A percentile compares a stretch with the other conserved stretches of the same genome.
phyloP scores from a whole-genome alignment of 1,284 basidiomycete genomes.

The Microbotryomycetes sp. region DNA sequence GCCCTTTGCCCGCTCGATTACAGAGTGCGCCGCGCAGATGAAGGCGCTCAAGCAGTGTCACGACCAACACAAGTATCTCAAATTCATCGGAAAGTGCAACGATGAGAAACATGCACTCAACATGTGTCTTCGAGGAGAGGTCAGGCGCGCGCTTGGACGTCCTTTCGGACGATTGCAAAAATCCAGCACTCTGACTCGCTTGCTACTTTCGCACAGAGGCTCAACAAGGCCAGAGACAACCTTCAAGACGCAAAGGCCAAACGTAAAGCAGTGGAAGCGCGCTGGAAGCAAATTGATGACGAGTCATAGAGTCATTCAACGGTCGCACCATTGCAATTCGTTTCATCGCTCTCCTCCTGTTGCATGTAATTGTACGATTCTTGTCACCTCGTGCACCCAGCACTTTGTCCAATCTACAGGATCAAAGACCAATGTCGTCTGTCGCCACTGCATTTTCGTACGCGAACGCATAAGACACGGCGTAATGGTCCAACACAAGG shows the following conservation, averaged over 20 bases:
- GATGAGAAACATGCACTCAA: conserved; percentile 25
- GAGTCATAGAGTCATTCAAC: conserved; percentile 18
- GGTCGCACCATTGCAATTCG: too few relatives aligned
- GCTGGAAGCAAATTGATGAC: conserved; percentile 26
- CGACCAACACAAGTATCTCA: conserved; percentile 18
- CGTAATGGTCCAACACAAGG: conserved; percentile 77
- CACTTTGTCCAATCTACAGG: too few relatives aligned
- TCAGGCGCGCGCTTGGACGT: too few relatives aligned
- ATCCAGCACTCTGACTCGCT: not conserved
- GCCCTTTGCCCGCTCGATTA: not conserved
- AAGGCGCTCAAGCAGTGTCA: conserved; percentile 26
- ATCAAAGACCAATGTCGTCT: too few relatives aligned
- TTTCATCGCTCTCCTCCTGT: not conserved
- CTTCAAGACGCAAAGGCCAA: conserved; percentile 12
- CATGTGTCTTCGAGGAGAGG: conserved; percentile 23
- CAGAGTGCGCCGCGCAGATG: conserved; percentile 25
- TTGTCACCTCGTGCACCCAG: not conserved
- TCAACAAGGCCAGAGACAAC: conserved; percentile 17
- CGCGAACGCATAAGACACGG: conserved; percentile 60
- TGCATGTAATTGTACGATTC: not conserved
- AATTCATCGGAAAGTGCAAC: conserved; percentile 26
- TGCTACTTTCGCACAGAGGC: conserved; percentile 7
- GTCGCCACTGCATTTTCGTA: conserved; percentile 14
- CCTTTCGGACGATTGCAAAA: not conserved
- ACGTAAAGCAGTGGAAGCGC: conserved; percentile 10